Percentiles rank a stretch among this genome's conserved stretches.
These are phyloP conservation scores for Pythium aristosporum DNA, from an alignment of 352 stramenopile genomes.

Conservation along the genomic window DNA sequence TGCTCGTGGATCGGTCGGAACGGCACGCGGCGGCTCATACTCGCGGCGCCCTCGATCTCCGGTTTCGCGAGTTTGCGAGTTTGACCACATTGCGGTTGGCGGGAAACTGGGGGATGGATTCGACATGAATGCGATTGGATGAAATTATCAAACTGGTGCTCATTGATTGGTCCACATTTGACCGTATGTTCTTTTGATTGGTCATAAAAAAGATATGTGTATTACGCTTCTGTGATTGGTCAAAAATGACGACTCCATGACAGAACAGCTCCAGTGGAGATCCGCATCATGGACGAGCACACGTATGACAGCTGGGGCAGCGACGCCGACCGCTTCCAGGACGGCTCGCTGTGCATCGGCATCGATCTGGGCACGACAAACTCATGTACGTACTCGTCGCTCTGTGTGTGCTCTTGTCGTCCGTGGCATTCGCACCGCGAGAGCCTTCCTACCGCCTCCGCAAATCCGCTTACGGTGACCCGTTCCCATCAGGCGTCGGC, in stretches of 20 bases:
- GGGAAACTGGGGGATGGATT: background rate
- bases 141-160: background rate
- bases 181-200: background rate
- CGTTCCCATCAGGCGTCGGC: slow-evolving; percentile 46
- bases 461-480: background rate
- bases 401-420: background rate
- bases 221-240: background rate
- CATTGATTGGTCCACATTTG: background rate
- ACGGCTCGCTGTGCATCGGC: slow-evolving; percentile 91
- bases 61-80: background rate
- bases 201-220: background rate
- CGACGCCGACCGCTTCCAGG: slow-evolving; percentile 60
- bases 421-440: background rate
- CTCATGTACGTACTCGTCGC: slow-evolving; percentile 80
- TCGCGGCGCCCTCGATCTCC: background rate
- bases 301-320: slow-evolving; percentile 83
- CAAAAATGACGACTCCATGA: background rate
- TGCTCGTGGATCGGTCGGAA: slow-evolving; percentile 61
- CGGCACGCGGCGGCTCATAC: slow-evolving; percentile 16
- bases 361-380: slow-evolving; percentile 99
- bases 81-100: slow-evolving; percentile 4
- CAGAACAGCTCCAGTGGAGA: background rate
- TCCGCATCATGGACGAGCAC: slow-evolving; percentile 24
- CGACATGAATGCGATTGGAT: slow-evolving; percentile 6
- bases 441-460: background rate